Evolutionary conservation across 225 moss, liverwort and hornwort genomes (phyloP), one percentile per base, ranked within the genome.

Genomic region (Neckera pumila): DNA sequence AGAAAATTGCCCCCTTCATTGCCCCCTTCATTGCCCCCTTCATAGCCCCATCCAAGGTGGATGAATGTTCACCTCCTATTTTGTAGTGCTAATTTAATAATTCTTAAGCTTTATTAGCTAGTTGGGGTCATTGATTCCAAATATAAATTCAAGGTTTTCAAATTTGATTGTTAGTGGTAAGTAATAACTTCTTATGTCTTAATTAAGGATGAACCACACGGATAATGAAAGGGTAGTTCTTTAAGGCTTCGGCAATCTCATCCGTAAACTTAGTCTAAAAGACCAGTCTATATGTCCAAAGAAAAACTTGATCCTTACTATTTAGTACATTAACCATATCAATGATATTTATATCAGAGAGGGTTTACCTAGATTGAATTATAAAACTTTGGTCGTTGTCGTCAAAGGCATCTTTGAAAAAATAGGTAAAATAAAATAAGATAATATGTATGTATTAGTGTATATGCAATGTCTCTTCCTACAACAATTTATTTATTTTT

Each of bases 241-340:
- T 47, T 47, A 10, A 8, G 9, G 47, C 10, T 47, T 47, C 9
- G 47, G 47, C 47, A 47, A 47, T 47, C 47, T 10, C 9, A 47
- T 47, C 47, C 47, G 42, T 26, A 42, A 42, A 9, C 9, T 42
- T 0, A 0, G 0, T 71, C 47, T 71, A 15, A 9, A 71, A 45
- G 30, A 28, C 3, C 2, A 0, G 0, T 73, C 28, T 51, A 33
- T 21, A 51, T 51, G 12, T 34, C 5, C 8, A 34, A 51, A 2
- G 34, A 22, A 22, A 51, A 76, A 51, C 2, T 31, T 2, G 14
- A 51, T 51, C 3, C 2, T 34, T 31, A 4, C 12, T 7, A 19
- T 33, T 20, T 33, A 7, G 31, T 30, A 7, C 12, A 75, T 49
- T 19, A 7, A 74, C 18, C 3, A 1, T 0, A 0, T 19, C 2